Percentiles rank a stretch among this genome's conserved stretches.
Evolutionary conservation across 495 filamentous ascomycete genomes (phyloP).

Genomic region (Penicillium arizonense): DNA sequence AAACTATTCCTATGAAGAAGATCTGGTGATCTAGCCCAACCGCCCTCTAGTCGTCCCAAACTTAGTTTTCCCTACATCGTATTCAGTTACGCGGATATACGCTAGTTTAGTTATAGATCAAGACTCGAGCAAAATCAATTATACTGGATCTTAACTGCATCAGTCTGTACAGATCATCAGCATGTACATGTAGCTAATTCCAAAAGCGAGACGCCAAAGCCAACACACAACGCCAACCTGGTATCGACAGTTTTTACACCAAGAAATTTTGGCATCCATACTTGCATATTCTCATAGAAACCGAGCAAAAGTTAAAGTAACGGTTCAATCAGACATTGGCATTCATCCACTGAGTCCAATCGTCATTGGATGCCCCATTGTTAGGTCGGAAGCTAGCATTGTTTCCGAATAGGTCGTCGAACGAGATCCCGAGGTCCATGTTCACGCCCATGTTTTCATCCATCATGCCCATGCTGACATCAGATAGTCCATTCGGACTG

Average conservation of each 20-base stretch:
- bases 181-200: neutral
- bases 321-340: slow-evolving; percentile 2
- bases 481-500: slow-evolving; percentile 16
- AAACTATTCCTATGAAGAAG: too few relatives aligned
- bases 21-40: too few relatives aligned
- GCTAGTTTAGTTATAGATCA: too few relatives aligned
- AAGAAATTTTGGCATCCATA: slow-evolving; percentile 15
- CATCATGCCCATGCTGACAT: slow-evolving; percentile 31
- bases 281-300: slow-evolving; percentile 24
- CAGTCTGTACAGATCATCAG: too few relatives aligned
- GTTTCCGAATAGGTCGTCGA: slow-evolving; percentile 46
- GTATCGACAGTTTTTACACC: slow-evolving; percentile 21
- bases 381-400: slow-evolving; percentile 20
- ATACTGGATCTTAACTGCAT: too few relatives aligned
- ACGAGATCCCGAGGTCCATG: slow-evolving; percentile 36
- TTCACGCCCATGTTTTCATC: slow-evolving; percentile 33
- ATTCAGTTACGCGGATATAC: too few relatives aligned
- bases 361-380: slow-evolving; percentile 29
- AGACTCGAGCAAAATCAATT: too few relatives aligned
- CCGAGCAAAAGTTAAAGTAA: neutral
- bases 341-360: slow-evolving; percentile 48
- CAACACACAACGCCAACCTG: slow-evolving; percentile 18
- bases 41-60: too few relatives aligned
- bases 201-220: neutral
- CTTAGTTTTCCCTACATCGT: too few relatives aligned